Percentiles rank a stretch among this genome's conserved stretches.
Evolutionary conservation across 208 protist species (phyloP).

Genomic region (Crithidia thermophila): DNA sequence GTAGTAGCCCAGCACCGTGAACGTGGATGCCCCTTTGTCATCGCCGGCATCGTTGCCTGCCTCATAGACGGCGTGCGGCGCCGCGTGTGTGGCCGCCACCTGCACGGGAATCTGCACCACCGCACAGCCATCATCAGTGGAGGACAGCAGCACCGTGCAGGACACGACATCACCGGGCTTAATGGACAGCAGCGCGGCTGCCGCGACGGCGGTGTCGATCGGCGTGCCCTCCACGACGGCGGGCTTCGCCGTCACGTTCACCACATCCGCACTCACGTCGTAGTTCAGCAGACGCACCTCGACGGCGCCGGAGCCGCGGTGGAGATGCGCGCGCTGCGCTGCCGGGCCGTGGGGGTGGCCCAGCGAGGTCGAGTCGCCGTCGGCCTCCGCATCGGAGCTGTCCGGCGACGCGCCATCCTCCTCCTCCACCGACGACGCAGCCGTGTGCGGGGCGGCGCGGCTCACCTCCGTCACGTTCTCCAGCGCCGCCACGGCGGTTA

Average conservation of each 20-base stretch:
- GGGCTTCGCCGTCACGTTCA: slow-evolving; percentile 67
- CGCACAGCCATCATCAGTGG: slow-evolving; percentile 83
- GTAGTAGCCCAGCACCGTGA: slow-evolving; percentile 78
- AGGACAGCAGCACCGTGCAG: slow-evolving; percentile 69
- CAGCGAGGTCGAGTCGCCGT: not conserved
- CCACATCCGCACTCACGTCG: slow-evolving; percentile 66
- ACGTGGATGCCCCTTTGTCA: slow-evolving; percentile 4
- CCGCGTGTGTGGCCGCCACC: no score
- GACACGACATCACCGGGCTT: slow-evolving; percentile 45
- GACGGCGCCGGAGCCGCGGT: slow-evolving; percentile 20
- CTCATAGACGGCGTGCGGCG: no score
- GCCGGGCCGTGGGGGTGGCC: not conserved
- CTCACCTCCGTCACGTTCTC: slow-evolving; percentile 46
- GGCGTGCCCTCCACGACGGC: slow-evolving; percentile 78
- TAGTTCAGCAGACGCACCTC: slow-evolving; percentile 88
- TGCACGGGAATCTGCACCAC: slow-evolving; percentile 67
- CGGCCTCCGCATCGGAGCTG: slow-evolving; percentile 7
- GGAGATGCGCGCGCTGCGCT: not conserved
- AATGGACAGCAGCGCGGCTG: slow-evolving; percentile 36
- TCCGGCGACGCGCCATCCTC: not conserved
- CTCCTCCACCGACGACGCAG: slow-evolving; percentile 4
- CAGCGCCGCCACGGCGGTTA: slow-evolving; percentile 71
- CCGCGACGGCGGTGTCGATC: slow-evolving; percentile 46
- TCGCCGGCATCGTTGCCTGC: no score
- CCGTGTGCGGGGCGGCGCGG: no score